phyloP scores from a whole-genome alignment of 2,329 filamentous ascomycete genomes.

The Penicillium sp. region DNA sequence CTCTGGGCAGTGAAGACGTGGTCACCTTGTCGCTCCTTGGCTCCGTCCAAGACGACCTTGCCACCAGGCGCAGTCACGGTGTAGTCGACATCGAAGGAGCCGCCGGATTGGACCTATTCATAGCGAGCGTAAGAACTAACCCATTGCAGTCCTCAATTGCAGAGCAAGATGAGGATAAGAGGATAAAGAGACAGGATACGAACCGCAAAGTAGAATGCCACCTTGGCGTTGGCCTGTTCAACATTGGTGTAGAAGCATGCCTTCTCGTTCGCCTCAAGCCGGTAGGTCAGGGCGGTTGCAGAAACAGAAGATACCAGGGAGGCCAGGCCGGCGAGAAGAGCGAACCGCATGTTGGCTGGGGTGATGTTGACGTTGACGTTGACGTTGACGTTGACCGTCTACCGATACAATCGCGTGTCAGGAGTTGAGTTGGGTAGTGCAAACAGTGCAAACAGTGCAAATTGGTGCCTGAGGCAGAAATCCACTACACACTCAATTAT shows the following conservation, averaged over 20 bases:
- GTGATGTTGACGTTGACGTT: constrained; percentile 18
- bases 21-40: constrained; percentile 93
- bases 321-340: constrained; percentile 70
- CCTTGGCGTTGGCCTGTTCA: constrained; percentile 78
- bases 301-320: constrained; percentile 71
- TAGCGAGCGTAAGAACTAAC: constrained; percentile 7
- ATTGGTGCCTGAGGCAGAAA: no score
- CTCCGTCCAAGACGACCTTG: constrained; percentile 80
- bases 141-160: neutral
- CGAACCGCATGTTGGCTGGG: constrained; percentile 64
- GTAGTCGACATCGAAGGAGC: constrained; percentile 97
- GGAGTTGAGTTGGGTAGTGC: no score
- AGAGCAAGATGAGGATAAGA: neutral
- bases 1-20: constrained; percentile 95
- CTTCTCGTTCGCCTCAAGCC: constrained; percentile 85
- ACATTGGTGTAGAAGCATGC: constrained; percentile 91
- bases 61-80: constrained; percentile 79
- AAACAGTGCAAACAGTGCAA: no score
- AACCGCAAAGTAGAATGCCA: constrained; percentile 99
- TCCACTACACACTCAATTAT: no score
- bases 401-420: constrained; percentile 27
- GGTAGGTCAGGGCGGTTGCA: constrained; percentile 93
- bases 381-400: constrained; percentile 11
- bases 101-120: constrained; percentile 89
- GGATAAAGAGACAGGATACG: constrained; percentile 40